Evolutionary conservation across 2,329 filamentous ascomycete species (phyloP), one percentile per base, ranked within the genome.

Genomic region (Xylaria sp.): DNA sequence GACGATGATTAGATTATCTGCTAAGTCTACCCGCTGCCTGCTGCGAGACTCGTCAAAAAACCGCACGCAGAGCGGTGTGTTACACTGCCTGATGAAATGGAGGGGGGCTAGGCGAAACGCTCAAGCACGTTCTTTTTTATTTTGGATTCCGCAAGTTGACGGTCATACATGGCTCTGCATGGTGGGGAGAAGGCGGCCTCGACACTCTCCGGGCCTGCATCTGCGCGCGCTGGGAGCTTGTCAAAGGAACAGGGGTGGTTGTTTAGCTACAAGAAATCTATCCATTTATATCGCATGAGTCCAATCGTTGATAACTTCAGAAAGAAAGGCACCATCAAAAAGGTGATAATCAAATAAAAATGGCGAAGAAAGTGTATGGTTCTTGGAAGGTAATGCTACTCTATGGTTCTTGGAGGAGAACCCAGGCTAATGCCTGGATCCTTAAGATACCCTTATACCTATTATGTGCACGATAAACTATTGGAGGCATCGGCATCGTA

Each of bases 51-150:
- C 13, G 62, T 49, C 25, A 48, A 41, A 41, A 60, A 62, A 43
- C 10, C 18, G 61, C 49, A 46, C 41, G 59, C 31, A 54, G 63
- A 49, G 67, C 61, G 70, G 70, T 71, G 69, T 71, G 67, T 67
- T 65, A 65, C 70, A 71, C 70, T 60, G 64, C 67, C 67, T 60
- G 2, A 54, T 54, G 28, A 23, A 57, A 58, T 67, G 52, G 57
- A 23, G 18, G 62, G 61, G 59, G 62, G 51, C 57, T 59, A 36
- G 63, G 49, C 59, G 28, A 55, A 62, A 49, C 62, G 33, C 59
- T 28, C 25, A 46, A 70, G 57, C 52, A 68, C 41, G 59, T 33
- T 62, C 62, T 28, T 52, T 51, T 62, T 28, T 68, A 56, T 46
- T 57, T 31, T 60, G 51, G 61, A 61, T 64, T 54, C 57, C 51